These are phyloP conservation scores for Suillus brevipes DNA, from an alignment of 768 basidiomycete genomes.

Conservation along the genomic window DNA sequence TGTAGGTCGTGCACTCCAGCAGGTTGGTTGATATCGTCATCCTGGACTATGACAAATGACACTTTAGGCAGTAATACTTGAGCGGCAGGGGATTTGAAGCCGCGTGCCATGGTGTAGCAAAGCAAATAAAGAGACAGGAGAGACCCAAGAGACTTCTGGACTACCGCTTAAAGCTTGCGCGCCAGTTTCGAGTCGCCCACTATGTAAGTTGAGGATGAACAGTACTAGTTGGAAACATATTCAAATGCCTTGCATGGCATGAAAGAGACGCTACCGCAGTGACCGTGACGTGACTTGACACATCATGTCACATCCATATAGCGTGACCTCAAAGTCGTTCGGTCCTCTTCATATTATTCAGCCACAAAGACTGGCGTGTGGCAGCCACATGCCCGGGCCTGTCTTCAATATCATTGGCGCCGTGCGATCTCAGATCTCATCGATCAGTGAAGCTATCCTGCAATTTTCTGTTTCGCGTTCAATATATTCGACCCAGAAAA, in stretches of 20 bases:
- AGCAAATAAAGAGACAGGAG: not conserved
- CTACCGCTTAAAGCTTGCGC: not conserved
- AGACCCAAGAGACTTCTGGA: not conserved
- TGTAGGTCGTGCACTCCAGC: slow-evolving; percentile 64
- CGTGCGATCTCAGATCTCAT: not conserved
- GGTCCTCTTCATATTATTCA: too few relatives aligned
- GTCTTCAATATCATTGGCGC: not conserved
- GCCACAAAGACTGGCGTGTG: too few relatives aligned
- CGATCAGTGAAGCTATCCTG: not conserved
- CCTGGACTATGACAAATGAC: slow-evolving; percentile 65
- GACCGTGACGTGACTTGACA: not conserved
- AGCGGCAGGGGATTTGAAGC: slow-evolving; percentile 35
- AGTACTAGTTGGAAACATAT: not conserved
- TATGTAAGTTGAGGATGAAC: not conserved
- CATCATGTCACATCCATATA: not conserved
- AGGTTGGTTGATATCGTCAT: slow-evolving; percentile 59
- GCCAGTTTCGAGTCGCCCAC: not conserved
- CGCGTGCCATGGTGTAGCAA: slow-evolving; percentile 38
- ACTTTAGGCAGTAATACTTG: slow-evolving; percentile 57
- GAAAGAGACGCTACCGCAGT: not conserved
- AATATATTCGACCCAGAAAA: not conserved
- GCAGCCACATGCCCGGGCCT: too few relatives aligned
- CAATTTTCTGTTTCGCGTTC: not conserved
- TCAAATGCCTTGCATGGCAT: not conserved
- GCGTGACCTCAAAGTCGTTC: not conserved